A percentile compares a stretch with the other conserved stretches of the same genome.
phyloP scores from a whole-genome alignment of 495 filamentous ascomycete species.

The Podospora pseudoanserina region DNA sequence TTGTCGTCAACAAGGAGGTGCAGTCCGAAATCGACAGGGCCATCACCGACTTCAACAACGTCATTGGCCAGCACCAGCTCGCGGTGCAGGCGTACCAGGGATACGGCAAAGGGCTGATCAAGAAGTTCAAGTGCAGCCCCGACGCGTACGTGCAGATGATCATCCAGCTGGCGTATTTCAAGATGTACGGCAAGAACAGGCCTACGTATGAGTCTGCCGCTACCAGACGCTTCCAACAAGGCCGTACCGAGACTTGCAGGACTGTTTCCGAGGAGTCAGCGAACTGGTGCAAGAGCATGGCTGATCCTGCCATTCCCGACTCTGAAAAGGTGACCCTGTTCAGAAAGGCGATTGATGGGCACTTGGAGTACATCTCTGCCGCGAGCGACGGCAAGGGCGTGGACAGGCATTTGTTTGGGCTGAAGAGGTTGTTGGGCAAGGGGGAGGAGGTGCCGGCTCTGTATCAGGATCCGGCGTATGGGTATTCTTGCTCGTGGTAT shows the following conservation, averaged over 20 bases:
- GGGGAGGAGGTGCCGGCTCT: slow-evolving; percentile 78
- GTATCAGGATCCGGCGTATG: slow-evolving; percentile 81
- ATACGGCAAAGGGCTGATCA: slow-evolving; percentile 98
- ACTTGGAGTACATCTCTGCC: slow-evolving; percentile 84
- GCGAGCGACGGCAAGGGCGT: slow-evolving; percentile 91
- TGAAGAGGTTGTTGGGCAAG: slow-evolving; percentile 84
- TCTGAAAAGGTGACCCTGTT: slow-evolving; percentile 69
- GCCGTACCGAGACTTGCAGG: slow-evolving; percentile 94
- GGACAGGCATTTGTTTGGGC: slow-evolving; percentile 92
- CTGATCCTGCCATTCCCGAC: slow-evolving; percentile 56
- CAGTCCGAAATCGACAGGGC: slow-evolving; percentile 73
- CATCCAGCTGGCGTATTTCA: slow-evolving; percentile 97
- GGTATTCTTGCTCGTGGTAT: slow-evolving; percentile 86
- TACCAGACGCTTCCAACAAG: slow-evolving; percentile 90
- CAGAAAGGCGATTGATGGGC: slow-evolving; percentile 72
- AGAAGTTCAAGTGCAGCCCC: slow-evolving; percentile 98
- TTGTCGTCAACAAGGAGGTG: slow-evolving; percentile 68
- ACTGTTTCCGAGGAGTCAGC: slow-evolving; percentile 87
- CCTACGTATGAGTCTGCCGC: slow-evolving; percentile 98
- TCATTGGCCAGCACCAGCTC: slow-evolving; percentile 86
- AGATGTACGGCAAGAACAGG: slow-evolving; percentile 97
- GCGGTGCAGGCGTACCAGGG: slow-evolving; percentile 92
- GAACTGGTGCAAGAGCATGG: slow-evolving; percentile 85
- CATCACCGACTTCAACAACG: slow-evolving; percentile 65
- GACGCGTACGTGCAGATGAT: slow-evolving; percentile 98